These are phyloP conservation scores for Beauveria sp. DNA, from an alignment of 2,329 filamentous ascomycete species.

Conservation along the genomic window DNA sequence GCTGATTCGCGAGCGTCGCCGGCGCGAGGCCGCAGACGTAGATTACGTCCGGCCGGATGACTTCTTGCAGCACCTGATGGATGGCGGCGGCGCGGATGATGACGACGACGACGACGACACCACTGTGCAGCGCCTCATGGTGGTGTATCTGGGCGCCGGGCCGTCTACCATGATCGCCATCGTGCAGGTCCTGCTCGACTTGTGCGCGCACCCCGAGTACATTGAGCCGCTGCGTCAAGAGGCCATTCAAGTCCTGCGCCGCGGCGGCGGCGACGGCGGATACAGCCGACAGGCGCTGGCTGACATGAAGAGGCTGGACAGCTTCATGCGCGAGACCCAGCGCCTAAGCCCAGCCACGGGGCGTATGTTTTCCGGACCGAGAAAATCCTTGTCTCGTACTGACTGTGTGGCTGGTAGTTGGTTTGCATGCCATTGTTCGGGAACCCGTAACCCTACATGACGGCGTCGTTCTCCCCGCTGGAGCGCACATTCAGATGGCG, in stretches of 20 bases:
- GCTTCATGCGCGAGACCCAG: constrained; percentile 32
- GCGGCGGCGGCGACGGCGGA: constrained; percentile 19
- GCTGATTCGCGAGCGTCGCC: constrained; percentile 1
- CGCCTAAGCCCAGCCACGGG: constrained; percentile 16
- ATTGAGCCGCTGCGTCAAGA: constrained; percentile 34
- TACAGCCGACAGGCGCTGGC: constrained; percentile 29
- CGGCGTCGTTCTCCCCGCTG: background rate
- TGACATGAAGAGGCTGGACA: constrained; percentile 33
- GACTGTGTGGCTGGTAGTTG: background rate
- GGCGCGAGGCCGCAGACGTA: background rate
- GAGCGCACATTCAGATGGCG: constrained; percentile 5
- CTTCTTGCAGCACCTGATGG: constrained; percentile 5
- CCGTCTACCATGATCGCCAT: background rate
- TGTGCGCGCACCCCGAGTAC: constrained; percentile 31
- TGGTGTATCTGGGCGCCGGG: constrained; percentile 1
- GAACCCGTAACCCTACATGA: background rate
- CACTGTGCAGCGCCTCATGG: constrained; percentile 5
- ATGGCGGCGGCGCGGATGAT: background rate
- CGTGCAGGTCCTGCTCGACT: constrained; percentile 29
- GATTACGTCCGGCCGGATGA: background rate
- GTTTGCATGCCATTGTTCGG: background rate
- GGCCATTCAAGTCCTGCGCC: constrained; percentile 25
- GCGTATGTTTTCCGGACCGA: background rate
- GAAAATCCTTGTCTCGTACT: background rate
- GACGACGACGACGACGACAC: background rate